A percentile compares a stretch with the other conserved stretches of the same genome.
These are phyloP conservation scores for Chaetomium cochliodes DNA, from an alignment of 495 filamentous ascomycete genomes.

Conservation along the genomic window DNA sequence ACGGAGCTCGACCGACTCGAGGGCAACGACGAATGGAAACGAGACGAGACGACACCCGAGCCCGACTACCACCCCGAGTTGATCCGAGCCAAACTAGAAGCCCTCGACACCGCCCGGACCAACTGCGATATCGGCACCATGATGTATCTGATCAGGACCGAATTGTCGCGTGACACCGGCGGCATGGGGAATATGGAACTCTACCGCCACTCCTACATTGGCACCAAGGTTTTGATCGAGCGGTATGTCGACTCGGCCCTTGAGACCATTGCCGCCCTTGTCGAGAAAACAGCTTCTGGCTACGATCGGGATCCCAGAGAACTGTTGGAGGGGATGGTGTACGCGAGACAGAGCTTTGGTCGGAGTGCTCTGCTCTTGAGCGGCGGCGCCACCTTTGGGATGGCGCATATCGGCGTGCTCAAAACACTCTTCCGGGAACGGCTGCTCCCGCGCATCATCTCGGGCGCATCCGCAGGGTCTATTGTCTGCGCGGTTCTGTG, in stretches of 20 bases:
- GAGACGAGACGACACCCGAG: conserved; percentile 52
- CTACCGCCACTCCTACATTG: conserved; percentile 80
- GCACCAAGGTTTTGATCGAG: conserved; percentile 85
- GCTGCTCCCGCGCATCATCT: conserved; percentile 86
- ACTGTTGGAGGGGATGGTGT: conserved; percentile 61
- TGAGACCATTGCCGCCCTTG: conserved; percentile 66
- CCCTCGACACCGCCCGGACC: conserved; percentile 72
- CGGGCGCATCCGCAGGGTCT: conserved; percentile 89
- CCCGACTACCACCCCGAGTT: conserved; percentile 73
- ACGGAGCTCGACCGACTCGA: conserved; percentile 78
- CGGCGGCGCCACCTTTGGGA: conserved; percentile 90
- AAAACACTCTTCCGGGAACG: conserved; percentile 75
- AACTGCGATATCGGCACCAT: conserved; percentile 69
- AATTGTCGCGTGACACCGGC: conserved; percentile 75
- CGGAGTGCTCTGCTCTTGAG: conserved; percentile 83
- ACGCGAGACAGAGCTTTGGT: conserved; percentile 81
- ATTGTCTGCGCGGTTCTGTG: conserved; percentile 88
- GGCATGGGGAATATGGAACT: conserved; percentile 81
- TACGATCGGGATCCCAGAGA: conserved; percentile 60
- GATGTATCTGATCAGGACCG: conserved; percentile 78
- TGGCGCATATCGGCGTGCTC: conserved; percentile 94
- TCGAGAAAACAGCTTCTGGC: conserved; percentile 59
- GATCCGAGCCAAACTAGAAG: conserved; percentile 64
- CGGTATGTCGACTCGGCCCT: conserved; percentile 77
- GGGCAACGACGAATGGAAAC: conserved; percentile 80